Base-by-base conservation (phyloP, 2,329 filamentous ascomycete genomes). In the Nothophoma quercina region DNA sequence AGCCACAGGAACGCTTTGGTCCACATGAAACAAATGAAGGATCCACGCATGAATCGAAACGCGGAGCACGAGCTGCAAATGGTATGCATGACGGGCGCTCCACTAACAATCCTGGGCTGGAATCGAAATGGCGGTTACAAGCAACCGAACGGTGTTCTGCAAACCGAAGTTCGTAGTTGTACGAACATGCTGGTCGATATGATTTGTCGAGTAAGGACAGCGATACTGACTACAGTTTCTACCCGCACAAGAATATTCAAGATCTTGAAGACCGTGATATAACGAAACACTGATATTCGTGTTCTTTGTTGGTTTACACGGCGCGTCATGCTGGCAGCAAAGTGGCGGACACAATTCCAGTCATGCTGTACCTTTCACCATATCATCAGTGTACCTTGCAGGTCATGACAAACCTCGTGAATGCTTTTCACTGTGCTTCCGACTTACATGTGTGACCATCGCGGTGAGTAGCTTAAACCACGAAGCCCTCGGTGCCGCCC, bases 21-120 rank as follows among this genome's bases (percentile, higher is more conserved):
- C 9, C 2, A 15, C 7, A 29, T 46, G 48, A 51, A 51, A 51
- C 48, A 46, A 35, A 26, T 35, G 23, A 29, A 45, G 35, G 36
- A 25, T 10, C 36, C 49, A 32, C 25, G 51, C 51, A 42, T 52
- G 42, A 46, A 46, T 42, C 34, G 25, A 52, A 46, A 46, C 42
- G 9, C 42, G 30, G 42, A 32, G 13, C 6, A 25, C 18, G 12
- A 15, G 15, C 49, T 36, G 26, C 30, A 46, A 25, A 15, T 5
- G 25, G 30, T 28, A 32, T 29, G 21, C 23, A 25, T 8, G 16
- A 40, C 15, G 22, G 21, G n/a, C 13, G 9, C 25, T 23, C 16
- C 25, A 30, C 22, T 21, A 2, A 5, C 4, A 16, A 13, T 19
- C 43, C 25, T 36, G 30, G 23, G 4, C 15, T 28, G 16, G 16